Percentiles rank a stretch among this genome's conserved stretches.
phyloP scores from a whole-genome alignment of 495 filamentous ascomycete genomes.

The Talaromyces ruber region DNA sequence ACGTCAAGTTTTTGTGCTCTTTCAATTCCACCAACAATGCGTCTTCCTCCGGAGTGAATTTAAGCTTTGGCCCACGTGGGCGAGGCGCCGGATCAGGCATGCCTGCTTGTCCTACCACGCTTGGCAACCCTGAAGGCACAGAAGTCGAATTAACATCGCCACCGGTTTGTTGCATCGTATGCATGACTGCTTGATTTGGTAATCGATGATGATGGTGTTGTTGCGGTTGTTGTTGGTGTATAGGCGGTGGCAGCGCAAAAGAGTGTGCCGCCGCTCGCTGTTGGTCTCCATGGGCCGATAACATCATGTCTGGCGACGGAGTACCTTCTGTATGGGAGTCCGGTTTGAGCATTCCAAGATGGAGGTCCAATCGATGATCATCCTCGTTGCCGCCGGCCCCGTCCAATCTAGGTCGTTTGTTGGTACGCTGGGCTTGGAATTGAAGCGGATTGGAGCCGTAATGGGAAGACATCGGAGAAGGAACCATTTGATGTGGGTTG shows the following conservation, averaged over 20 bases:
- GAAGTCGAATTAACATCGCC: conserved; percentile 18
- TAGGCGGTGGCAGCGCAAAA: conserved; percentile 21
- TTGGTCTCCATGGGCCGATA: conserved; percentile 23
- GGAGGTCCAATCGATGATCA: conserved; percentile 12
- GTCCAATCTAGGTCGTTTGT: conserved; percentile 24
- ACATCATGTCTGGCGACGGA: conserved; percentile 25
- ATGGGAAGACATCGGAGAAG: conserved; percentile 23
- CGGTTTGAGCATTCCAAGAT: conserved; percentile 22
- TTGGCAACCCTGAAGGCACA: conserved; percentile 41
- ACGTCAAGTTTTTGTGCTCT: conserved; percentile 84
- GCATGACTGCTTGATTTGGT: conserved; percentile 51
- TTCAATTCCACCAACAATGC: conserved; percentile 76
- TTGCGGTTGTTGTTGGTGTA: conserved; percentile 16
- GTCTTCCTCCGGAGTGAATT: conserved; percentile 87
- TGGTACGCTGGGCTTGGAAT: conserved; percentile 20
- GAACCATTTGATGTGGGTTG: conserved; percentile 23
- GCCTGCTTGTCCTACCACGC: conserved; percentile 69
- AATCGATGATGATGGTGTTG: conserved; percentile 69
- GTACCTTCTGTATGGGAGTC: conserved; percentile 15
- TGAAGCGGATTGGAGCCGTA: conserved; percentile 23
- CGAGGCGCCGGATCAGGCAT: conserved; percentile 72
- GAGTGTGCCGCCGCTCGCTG: conserved; percentile 19
- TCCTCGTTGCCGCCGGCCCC: conserved; percentile 15
- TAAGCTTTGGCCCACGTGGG: conserved; percentile 76
- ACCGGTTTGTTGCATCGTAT: conserved; percentile 15